These are phyloP conservation scores for Phytophthora pseudosyringae DNA, from an alignment of 352 stramenopile species.

Conservation along the genomic window DNA sequence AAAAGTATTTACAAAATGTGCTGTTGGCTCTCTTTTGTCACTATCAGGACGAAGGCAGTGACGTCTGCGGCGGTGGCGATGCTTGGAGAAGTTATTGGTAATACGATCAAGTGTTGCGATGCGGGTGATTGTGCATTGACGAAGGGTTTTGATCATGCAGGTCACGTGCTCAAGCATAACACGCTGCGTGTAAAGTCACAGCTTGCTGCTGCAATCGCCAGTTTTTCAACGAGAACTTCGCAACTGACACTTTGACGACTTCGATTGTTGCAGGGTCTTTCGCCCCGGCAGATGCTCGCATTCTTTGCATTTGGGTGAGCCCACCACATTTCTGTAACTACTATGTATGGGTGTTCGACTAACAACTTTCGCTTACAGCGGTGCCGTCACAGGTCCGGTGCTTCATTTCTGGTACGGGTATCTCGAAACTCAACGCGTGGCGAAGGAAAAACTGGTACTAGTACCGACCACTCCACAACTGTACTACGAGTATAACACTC, in stretches of 20 bases:
- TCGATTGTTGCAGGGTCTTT: conserved; percentile 48
- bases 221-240: not conserved
- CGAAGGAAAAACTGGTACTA: conserved; percentile 76
- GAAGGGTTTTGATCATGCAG: conserved; percentile 26
- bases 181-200: conserved; percentile 50
- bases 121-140: not conserved
- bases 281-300: conserved; percentile 65
- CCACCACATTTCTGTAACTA: not conserved
- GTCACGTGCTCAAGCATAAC: conserved; percentile 74
- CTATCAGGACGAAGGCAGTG: conserved; percentile 64
- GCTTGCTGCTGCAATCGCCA: not conserved
- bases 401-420: conserved; percentile 78
- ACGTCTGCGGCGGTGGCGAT: conserved; percentile 69
- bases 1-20: not conserved
- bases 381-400: conserved; percentile 59
- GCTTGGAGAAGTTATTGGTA: conserved; percentile 72
- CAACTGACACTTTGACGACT: conserved; percentile 9
- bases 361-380: conserved; percentile 27
- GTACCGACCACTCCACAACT: conserved; percentile 25
- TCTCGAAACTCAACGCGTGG: conserved; percentile 67
- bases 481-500: not conserved
- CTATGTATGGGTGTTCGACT: not conserved
- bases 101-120: conserved; percentile 4
- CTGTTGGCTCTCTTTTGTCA: not conserved
- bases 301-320: conserved; percentile 74